These are phyloP conservation scores for Eustoma russellianum DNA, from an alignment of 257 asterid species.

Conservation along the genomic window DNA sequence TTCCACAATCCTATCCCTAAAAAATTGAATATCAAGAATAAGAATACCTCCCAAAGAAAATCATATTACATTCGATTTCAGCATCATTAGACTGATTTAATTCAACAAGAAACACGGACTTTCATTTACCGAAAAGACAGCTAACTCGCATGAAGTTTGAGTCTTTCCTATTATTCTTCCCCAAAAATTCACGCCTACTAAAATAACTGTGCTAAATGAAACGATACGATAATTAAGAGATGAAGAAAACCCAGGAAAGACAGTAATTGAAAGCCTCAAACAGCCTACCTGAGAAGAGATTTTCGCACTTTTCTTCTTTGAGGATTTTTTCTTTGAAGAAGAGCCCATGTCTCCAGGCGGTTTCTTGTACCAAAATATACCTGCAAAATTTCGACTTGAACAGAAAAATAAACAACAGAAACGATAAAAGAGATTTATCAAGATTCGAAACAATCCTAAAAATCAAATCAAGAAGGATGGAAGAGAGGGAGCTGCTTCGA, in stretches of 20 bases:
- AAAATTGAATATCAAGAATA: background rate
- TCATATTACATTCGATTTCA: background rate
- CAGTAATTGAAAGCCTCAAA: background rate
- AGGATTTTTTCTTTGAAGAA: conserved; percentile 43
- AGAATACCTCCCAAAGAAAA: background rate
- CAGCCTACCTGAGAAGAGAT: conserved; percentile 37
- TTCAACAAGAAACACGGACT: no score
- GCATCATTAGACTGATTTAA: no score
- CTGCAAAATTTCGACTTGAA: conserved; percentile 13
- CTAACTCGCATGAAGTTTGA: conserved; percentile 8
- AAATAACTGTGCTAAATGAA: background rate
- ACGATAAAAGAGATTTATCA: background rate
- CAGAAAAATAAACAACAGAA: background rate
- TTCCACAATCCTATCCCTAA: conserved; percentile 3
- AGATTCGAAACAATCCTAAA: no score
- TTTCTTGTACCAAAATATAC: conserved; percentile 13
- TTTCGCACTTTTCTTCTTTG: conserved; percentile 48
- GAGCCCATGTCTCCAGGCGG: conserved; percentile 40
- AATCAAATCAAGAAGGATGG: no score
- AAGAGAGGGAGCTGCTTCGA: no score
- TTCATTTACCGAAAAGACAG: background rate
- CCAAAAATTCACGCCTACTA: background rate
- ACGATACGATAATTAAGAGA: background rate
- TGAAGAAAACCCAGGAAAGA: background rate
- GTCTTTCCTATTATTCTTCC: conserved; percentile 5